Evolutionary conservation across 2,329 filamentous ascomycete genomes (phyloP).

Genomic region (Ophiostoma piceae): DNA sequence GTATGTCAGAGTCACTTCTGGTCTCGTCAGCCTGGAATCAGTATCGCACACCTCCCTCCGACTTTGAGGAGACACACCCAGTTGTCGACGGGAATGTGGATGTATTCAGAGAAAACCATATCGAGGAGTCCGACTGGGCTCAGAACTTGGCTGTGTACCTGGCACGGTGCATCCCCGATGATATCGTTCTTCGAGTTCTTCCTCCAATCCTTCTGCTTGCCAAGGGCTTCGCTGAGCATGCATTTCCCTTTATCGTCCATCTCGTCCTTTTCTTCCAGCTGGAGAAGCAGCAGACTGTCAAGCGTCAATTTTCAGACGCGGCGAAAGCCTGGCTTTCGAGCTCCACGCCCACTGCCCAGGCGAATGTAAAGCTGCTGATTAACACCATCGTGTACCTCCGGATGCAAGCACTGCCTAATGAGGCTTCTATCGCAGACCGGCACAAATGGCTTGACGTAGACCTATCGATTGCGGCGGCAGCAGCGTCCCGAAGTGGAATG

Average conservation of each 20-base stretch:
- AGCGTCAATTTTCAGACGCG: slow-evolving; percentile 59
- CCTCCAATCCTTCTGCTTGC: slow-evolving; percentile 60
- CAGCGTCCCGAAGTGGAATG: slow-evolving; percentile 75
- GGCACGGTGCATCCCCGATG: slow-evolving; percentile 52
- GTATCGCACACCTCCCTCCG: slow-evolving; percentile 53
- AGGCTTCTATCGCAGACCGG: slow-evolving; percentile 73
- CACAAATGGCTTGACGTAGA: slow-evolving; percentile 83
- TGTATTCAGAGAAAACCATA: slow-evolving; percentile 37
- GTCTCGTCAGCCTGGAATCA: slow-evolving; percentile 53
- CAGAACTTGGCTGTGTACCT: slow-evolving; percentile 57
- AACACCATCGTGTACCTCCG: slow-evolving; percentile 83
- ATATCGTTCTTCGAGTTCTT: slow-evolving; percentile 65
- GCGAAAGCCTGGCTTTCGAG: slow-evolving; percentile 59
- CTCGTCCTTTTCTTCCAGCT: slow-evolving; percentile 66
- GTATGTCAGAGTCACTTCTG: slow-evolving; percentile 48
- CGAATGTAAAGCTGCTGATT: slow-evolving; percentile 67
- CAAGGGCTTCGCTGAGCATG: slow-evolving; percentile 62
- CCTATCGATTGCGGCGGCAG: slow-evolving; percentile 61
- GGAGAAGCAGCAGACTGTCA: slow-evolving; percentile 55
- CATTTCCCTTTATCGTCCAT: slow-evolving; percentile 82
- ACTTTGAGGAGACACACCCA: slow-evolving; percentile 34
- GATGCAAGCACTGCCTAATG: slow-evolving; percentile 67
- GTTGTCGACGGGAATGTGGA: slow-evolving; percentile 29
- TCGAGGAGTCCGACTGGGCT: slow-evolving; percentile 54
- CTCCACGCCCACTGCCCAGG: slow-evolving; percentile 42